Evolutionary conservation across 1,139 yeast genomes (phyloP), one percentile per base, ranked within the genome.

Genomic region (Kurtzmaniella natalensis): DNA sequence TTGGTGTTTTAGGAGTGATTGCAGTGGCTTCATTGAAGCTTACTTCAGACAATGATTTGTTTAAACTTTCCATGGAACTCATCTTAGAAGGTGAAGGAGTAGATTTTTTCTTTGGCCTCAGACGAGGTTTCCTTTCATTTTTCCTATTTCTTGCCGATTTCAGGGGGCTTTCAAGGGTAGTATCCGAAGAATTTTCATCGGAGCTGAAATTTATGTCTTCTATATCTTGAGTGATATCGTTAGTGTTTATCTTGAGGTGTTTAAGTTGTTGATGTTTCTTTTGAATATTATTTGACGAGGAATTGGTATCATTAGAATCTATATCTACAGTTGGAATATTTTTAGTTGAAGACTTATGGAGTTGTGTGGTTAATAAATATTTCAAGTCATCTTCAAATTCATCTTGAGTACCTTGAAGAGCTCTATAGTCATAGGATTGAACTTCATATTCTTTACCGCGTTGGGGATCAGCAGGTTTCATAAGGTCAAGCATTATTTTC

Each of bases 141-240:
- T 28, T 6, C 22, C 16, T 20, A 8, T 18, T 8, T 18, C 1
- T n/a, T 18, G 15, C n/a, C 10, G 13, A 19, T 15, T 19, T 26
- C 28, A 23, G 25, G 26, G 17, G 16, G 22, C 19, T 29, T 34
- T 9, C 25, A 30, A 28, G 29, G 31, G 17, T 33, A 21, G 5
- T 11, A 9, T 23, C 26, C 9, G 26, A 23, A 4, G 15, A 14
- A 11, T 23, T 10, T 10, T 55, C 61, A 22, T 44, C 45, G 32
- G 55, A 57, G 30, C 52, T 48, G 5, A 55, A 47, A 4, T 46
- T 37, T 14, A 58, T 45, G 15, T 48, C 60, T 16, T 43, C 46
- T 36, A 59, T 46, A 41, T 57, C 64, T 28, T 44, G 44, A 11
- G 55, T 51, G 17, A 56, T 46, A 27, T 56, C 60, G 13, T 46